These are phyloP conservation scores for Salmacisia buchloeana DNA, from an alignment of 1,284 basidiomycete genomes.

Conservation along the genomic window DNA sequence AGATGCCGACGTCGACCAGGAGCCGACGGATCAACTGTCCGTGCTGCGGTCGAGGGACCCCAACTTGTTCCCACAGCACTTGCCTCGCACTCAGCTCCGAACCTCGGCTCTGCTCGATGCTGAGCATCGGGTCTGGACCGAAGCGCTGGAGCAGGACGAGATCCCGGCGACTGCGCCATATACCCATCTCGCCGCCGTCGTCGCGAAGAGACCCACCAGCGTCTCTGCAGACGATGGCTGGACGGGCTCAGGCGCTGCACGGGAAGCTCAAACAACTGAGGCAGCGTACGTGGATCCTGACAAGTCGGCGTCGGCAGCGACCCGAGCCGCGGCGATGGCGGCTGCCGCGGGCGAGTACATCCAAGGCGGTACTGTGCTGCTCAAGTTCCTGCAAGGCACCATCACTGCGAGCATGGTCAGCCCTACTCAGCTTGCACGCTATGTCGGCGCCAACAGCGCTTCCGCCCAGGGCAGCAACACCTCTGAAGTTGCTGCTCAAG, in stretches of 20 bases:
- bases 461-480: neutral
- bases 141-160: neutral
- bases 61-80: neutral
- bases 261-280: neutral
- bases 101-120: neutral
- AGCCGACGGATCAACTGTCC: too few relatives aligned
- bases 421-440: neutral
- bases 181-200: neutral
- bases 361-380: constrained; percentile 3
- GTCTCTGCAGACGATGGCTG: neutral
- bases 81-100: neutral
- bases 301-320: neutral
- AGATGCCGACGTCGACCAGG: too few relatives aligned
- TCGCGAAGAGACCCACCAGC: neutral
- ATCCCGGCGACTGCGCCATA: neutral
- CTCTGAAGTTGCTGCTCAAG: neutral
- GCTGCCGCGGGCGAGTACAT: constrained; percentile 6
- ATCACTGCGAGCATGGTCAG: constrained; percentile 7
- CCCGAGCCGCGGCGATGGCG: neutral
- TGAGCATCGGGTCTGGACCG: neutral
- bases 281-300: neutral
- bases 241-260: neutral
- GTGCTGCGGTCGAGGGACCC: neutral
- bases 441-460: neutral
- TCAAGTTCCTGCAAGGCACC: constrained; percentile 7